phyloP scores from a whole-genome alignment of 257 asterid species.

The Capsicum pubescens region DNA sequence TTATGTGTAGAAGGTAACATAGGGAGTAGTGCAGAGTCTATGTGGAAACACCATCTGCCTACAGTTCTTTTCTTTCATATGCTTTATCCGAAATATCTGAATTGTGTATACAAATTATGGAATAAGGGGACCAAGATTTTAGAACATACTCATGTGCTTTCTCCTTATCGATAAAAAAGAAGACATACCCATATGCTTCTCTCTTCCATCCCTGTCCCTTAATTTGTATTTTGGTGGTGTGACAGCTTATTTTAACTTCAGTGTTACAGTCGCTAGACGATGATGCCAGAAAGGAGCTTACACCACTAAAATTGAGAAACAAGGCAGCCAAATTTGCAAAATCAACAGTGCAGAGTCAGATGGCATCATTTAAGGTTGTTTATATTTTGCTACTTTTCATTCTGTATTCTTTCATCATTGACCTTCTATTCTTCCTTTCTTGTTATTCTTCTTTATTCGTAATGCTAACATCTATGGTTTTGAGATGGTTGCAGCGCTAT shows the following conservation, averaged over 20 bases:
- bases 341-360: slow-evolving; percentile 88
- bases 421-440: slow-evolving; percentile 34
- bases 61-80: not conserved
- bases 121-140: not conserved
- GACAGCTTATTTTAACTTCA: slow-evolving; percentile 53
- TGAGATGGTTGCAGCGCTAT: slow-evolving; percentile 62
- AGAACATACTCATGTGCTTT: slow-evolving; percentile 7
- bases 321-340: slow-evolving; percentile 94
- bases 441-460: slow-evolving; percentile 10
- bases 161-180: not conserved
- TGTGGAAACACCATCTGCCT: slow-evolving; percentile 14
- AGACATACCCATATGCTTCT: not conserved
- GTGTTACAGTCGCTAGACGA: slow-evolving; percentile 94
- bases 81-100: not conserved
- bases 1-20: not conserved
- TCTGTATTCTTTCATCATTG: not conserved
- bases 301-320: slow-evolving; percentile 88
- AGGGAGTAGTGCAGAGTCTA: not conserved
- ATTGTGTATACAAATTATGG: not conserved
- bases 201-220: not conserved
- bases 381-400: not conserved
- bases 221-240: slow-evolving; percentile 33
- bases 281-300: slow-evolving; percentile 89
- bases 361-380: slow-evolving; percentile 93
- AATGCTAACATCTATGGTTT: slow-evolving; percentile 33